Conservation (phyloP, 2,329 filamentous ascomycete species). For the Niveomyces coronatus region DNA sequence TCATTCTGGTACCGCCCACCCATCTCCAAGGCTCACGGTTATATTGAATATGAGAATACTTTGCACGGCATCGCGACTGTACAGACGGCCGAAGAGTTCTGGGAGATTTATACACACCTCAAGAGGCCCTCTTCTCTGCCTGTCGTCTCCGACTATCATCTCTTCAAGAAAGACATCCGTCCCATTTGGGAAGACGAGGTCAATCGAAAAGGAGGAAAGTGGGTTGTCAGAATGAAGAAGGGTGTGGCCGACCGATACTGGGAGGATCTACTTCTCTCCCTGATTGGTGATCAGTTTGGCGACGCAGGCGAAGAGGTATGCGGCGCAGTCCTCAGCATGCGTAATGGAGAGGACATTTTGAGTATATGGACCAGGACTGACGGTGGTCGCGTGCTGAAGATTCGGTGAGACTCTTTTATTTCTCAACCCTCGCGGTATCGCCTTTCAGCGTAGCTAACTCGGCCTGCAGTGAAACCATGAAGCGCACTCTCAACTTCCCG, state of each 20-base stretch:
- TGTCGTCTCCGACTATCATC: slow-evolving; percentile 92
- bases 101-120: slow-evolving; percentile 77
- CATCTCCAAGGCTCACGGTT: slow-evolving; percentile 84
- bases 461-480: slow-evolving; percentile 71
- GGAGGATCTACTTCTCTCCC: slow-evolving; percentile 85
- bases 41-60: slow-evolving; percentile 91
- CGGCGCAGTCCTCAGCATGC: slow-evolving; percentile 85
- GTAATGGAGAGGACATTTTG: slow-evolving; percentile 92
- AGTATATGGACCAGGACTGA: slow-evolving; percentile 97
- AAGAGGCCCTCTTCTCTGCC: slow-evolving; percentile 82
- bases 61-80: slow-evolving; percentile 78
- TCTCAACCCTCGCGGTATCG: neutral
- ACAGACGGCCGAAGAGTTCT: slow-evolving; percentile 80
- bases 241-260: slow-evolving; percentile 93
- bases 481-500: slow-evolving; percentile 77
- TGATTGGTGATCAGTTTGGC: slow-evolving; percentile 87
- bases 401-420: slow-evolving; percentile 54
- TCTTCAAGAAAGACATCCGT: slow-evolving; percentile 93
- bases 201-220: slow-evolving; percentile 93
- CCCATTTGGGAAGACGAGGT: slow-evolving; percentile 98
- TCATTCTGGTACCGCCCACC: slow-evolving; percentile 96
- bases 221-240: slow-evolving; percentile 95
- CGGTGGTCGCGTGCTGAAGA: slow-evolving; percentile 88
- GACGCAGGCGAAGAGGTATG: slow-evolving; percentile 93
- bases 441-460: neutral